Evolutionary conservation across 495 filamentous ascomycete genomes (phyloP).

Genomic region (Durotheca rogersii): DNA sequence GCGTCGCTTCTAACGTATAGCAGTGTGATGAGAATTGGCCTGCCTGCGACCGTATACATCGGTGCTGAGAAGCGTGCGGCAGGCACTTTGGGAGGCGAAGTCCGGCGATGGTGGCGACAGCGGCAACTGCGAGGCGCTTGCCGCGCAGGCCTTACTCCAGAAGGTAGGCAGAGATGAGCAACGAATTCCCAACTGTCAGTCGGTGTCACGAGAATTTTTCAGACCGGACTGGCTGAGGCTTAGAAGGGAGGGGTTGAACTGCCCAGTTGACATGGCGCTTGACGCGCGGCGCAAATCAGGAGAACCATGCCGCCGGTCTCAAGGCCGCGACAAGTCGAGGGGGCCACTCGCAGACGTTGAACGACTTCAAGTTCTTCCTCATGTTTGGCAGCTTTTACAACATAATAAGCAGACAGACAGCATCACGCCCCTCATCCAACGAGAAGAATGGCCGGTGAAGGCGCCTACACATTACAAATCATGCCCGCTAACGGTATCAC

Average conservation of each 20-base stretch:
- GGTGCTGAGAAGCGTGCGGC: constrained; percentile 30
- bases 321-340: constrained; percentile 28
- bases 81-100: constrained; percentile 26
- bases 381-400: constrained; percentile 34
- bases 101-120: constrained; percentile 13
- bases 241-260: no score
- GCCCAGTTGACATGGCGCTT: constrained; percentile 33
- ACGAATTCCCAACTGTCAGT: no score
- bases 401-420: constrained; percentile 20
- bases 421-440: background rate
- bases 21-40: constrained; percentile 49
- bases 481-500: background rate
- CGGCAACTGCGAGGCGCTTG: constrained; percentile 28
- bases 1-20: no score
- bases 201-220: no score
- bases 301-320: constrained; percentile 31
- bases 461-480: no score
- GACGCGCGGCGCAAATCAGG: constrained; percentile 32
- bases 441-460: no score
- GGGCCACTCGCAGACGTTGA: constrained; percentile 27
- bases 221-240: constrained; percentile 10
- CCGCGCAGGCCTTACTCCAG: constrained; percentile 32
- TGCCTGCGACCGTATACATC: constrained; percentile 36
- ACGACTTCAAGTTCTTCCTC: constrained; percentile 22
- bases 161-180: constrained; percentile 37